Base-by-base conservation (phyloP, 2,329 filamentous ascomycete genomes). In the Raffaelea arxii region DNA sequence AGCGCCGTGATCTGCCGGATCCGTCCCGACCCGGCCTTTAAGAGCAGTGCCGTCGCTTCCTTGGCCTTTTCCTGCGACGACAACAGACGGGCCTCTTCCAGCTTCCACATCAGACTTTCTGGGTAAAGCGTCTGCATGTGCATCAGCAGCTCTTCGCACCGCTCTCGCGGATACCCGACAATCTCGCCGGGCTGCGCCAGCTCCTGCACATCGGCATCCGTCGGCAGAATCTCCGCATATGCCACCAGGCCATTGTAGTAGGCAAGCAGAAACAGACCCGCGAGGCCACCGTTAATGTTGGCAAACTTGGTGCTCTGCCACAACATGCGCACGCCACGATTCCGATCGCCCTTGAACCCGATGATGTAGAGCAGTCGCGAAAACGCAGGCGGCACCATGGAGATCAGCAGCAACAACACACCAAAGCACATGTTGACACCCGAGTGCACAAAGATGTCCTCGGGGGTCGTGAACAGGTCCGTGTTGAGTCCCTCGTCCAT, bases 281-380 rank as follows among this genome's bases (percentile, higher is more conserved):
- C 82, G 59, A 97, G 83, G 6, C 86, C 91, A n/a, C 90, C 91
- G 58, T 96, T 94, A 57, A 97, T 77, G 61, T 95, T 95, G 51
- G 82, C 68, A 61, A 90, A 92, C 43, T 82, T 80, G 21, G 87
- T 89, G 12, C 88, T 86, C 60, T 86, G 82, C 92, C 92, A 98
- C 4, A 98, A 78, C 78, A 96, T 84, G 35, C 76, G 72, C 25
- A 96, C 73, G 10, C 90, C 92, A 35, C 83, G 76, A 51, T 87
- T 80, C 38, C 90, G 82, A 60, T 97, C 90, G 25, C 92, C 92
- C 51, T 79, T 82, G 66, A 97, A 97, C 1, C 92, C 92, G 25
- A 96, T 84, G 37, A 97, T 83, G 49, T 83, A 86, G 4, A 97
- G 72, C 1, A 98, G 75, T 47, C 80, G 84, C n/a, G 79, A 84